Conservation (phyloP, 306 rosid species). For the Prosopis cineraria region DNA sequence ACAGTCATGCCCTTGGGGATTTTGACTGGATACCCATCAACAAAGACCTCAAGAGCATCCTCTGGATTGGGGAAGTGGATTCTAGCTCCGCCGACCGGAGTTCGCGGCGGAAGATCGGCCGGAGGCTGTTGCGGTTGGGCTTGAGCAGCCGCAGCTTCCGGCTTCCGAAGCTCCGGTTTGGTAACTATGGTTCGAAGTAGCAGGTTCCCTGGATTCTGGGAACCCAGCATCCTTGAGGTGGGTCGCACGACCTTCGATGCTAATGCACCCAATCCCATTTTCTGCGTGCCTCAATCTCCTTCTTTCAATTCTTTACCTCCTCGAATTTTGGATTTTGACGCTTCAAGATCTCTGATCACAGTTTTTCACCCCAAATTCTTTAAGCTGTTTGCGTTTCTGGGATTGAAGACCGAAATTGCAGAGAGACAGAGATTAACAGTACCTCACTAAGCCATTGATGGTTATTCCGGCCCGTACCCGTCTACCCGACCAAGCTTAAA, state of each 20-base stretch:
- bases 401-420: not conserved
- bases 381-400: not conserved
- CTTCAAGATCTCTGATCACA: not conserved
- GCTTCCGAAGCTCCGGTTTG: constrained; percentile 71
- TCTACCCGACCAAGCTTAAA: not conserved
- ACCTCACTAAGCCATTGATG: not conserved
- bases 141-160: constrained; percentile 67
- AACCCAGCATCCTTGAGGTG: constrained; percentile 59
- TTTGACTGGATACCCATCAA: constrained; percentile 90
- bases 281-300: not conserved
- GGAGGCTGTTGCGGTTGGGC: constrained; percentile 55
- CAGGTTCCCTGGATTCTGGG: constrained; percentile 45
- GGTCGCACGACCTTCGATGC: constrained; percentile 74
- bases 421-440: not conserved
- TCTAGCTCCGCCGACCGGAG: constrained; percentile 77
- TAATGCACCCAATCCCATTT: constrained; percentile 51
- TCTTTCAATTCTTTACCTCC: not conserved
- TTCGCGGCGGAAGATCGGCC: constrained; percentile 51
- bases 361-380: not conserved
- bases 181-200: constrained; percentile 68
- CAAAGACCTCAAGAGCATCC: constrained; percentile 93
- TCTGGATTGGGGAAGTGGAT: constrained; percentile 78
- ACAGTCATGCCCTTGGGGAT: constrained; percentile 94
- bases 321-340: not conserved
- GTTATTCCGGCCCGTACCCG: not conserved